Conservation (phyloP, 2,329 filamentous ascomycete species). For the Berkeleyomyces basicola region DNA sequence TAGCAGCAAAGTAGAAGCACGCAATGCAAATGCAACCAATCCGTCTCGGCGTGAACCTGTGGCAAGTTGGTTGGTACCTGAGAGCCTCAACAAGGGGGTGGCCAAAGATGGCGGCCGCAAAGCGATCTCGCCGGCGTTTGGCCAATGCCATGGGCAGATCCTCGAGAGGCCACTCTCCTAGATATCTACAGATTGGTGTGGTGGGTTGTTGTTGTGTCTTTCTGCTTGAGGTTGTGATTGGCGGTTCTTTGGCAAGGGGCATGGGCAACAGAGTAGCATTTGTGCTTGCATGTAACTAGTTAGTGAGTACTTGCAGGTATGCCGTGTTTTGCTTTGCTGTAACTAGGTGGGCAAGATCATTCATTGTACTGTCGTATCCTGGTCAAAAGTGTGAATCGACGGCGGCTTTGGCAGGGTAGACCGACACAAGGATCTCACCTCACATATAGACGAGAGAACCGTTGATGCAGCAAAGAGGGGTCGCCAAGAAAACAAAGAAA, state of each 20-base stretch:
- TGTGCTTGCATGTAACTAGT: no score
- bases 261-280: no score
- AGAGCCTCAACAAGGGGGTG: neutral
- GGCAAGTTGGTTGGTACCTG: neutral
- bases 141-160: no score
- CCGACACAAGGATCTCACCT: neutral
- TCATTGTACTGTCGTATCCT: neutral
- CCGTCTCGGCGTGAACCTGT: neutral
- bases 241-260: no score
- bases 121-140: neutral
- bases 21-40: no score
- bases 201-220: no score
- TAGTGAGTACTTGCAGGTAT: neutral
- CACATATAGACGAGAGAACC: neutral
- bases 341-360: no score
- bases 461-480: neutral
- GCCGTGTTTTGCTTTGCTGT: neutral
- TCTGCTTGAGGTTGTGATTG: no score
- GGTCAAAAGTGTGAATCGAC: neutral
- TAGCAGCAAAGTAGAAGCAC: no score
- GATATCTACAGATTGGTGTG: no score
- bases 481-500: neutral
- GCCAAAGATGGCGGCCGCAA: neutral
- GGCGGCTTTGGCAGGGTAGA: neutral
- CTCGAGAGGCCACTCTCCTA: no score